These are phyloP conservation scores for Fusarium nisikadoi DNA, from an alignment of 2,329 filamentous ascomycete species.

Conservation along the genomic window DNA sequence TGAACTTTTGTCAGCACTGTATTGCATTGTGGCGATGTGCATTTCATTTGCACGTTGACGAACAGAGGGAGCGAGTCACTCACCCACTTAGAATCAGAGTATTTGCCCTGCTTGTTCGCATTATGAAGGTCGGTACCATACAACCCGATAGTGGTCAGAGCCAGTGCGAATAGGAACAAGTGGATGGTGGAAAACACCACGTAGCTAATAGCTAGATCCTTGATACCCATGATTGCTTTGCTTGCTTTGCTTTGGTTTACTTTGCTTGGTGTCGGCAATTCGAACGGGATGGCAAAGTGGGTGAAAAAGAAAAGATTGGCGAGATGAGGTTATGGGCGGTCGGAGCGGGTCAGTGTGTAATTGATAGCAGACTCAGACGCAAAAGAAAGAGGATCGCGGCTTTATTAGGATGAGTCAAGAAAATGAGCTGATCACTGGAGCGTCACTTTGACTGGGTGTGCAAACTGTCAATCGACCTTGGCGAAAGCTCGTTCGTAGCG, in stretches of 20 bases:
- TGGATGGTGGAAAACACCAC: conserved; percentile 72
- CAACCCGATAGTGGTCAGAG: conserved; percentile 79
- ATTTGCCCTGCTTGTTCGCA: conserved; percentile 60
- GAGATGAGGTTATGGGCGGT: conserved; percentile 7
- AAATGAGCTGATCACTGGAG: neutral
- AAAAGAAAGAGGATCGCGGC: neutral
- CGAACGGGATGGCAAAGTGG: neutral
- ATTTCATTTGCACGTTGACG: neutral
- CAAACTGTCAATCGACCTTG: neutral
- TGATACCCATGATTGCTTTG: conserved; percentile 54
- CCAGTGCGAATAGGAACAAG: conserved; percentile 80
- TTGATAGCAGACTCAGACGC: neutral
- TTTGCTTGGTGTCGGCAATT: neutral
- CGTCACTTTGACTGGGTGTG: conserved; percentile 9
- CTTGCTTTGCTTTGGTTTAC: neutral
- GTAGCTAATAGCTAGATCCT: conserved; percentile 59
- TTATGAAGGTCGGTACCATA: conserved; percentile 76
- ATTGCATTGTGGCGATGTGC: neutral
- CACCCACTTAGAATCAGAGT: conserved; percentile 77
- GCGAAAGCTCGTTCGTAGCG: neutral
- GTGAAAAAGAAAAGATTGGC: neutral
- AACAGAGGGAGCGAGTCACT: conserved; percentile 33
- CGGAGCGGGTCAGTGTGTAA: conserved; percentile 4
- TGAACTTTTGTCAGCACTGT: conserved; percentile 17
- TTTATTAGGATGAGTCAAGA: neutral